Evolutionary conservation across 805 yeast genomes (phyloP).

Genomic region (Cephaloascus fragrans): DNA sequence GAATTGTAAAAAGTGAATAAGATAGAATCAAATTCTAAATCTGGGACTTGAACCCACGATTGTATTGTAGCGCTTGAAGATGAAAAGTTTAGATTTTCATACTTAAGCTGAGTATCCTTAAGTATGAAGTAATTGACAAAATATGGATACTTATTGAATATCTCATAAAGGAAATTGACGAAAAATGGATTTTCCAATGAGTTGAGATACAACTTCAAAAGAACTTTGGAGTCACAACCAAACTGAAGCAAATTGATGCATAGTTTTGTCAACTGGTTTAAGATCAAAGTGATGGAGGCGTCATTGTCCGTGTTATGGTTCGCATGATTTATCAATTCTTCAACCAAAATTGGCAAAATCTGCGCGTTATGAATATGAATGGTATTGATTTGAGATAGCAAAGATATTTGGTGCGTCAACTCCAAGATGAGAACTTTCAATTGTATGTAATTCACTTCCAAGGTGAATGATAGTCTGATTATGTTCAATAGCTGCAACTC

Average conservation of each 20-base stretch:
- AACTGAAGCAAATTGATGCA: background rate
- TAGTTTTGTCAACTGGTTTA: background rate
- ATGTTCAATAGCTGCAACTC: background rate
- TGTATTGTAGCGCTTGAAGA: slow-evolving; percentile 20
- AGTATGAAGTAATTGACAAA: background rate
- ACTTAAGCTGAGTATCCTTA: slow-evolving; percentile 1
- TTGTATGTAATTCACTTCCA: background rate
- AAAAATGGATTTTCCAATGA: background rate
- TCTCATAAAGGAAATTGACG: background rate
- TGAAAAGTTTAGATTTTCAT: slow-evolving; percentile 2
- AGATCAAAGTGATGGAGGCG: background rate
- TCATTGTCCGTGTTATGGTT: too few species aligned
- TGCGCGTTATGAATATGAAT: background rate
- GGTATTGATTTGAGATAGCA: background rate
- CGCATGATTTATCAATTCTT: background rate
- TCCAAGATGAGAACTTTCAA: background rate
- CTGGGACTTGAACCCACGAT: slow-evolving; percentile 27
- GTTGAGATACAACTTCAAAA: background rate
- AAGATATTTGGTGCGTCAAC: background rate
- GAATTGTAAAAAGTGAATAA: slow-evolving; percentile 19
- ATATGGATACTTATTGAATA: background rate
- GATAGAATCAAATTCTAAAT: slow-evolving; percentile 12
- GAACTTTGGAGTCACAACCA: background rate
- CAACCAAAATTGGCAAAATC: background rate
- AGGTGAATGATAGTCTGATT: background rate